phyloP scores from a whole-genome alignment of 2,329 filamentous ascomycete species.

The Fusarium humuli region DNA sequence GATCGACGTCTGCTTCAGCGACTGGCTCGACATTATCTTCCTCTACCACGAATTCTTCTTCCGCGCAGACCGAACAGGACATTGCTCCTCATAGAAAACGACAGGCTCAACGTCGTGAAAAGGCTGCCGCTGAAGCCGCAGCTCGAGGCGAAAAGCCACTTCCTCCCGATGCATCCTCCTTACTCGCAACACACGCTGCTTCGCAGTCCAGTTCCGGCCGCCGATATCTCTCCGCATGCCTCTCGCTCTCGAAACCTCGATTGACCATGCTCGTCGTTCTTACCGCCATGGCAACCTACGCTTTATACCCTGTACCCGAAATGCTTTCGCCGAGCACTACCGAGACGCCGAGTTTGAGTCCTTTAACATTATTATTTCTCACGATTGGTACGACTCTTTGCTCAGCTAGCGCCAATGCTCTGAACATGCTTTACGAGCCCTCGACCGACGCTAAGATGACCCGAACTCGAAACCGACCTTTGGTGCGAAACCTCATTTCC shows the following conservation, averaged over 20 bases:
- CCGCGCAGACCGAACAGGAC: constrained; percentile 35
- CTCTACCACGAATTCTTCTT: constrained; percentile 28
- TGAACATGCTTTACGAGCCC: constrained; percentile 98
- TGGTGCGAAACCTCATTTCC: constrained; percentile 84
- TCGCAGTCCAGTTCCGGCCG: constrained; percentile 65
- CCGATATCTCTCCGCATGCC: constrained; percentile 80
- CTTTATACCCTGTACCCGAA: constrained; percentile 90
- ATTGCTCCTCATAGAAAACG: constrained; percentile 53
- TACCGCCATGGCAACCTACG: constrained; percentile 90
- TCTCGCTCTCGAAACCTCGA: constrained; percentile 95
- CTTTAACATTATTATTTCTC: constrained; percentile 91
- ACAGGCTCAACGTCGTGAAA: constrained; percentile 48
- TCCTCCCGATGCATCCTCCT: constrained; percentile 65
- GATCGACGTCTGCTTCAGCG: constrained; percentile 44
- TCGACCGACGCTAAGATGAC: constrained; percentile 92
- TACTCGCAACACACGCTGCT: constrained; percentile 65
- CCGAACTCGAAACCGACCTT: constrained; percentile 88
- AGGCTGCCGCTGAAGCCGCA: constrained; percentile 37
- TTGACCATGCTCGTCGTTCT: constrained; percentile 92
- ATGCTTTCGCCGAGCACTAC: constrained; percentile 77
- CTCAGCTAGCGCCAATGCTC: constrained; percentile 89
- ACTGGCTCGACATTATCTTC: constrained; percentile 36
- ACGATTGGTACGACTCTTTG: constrained; percentile 90
- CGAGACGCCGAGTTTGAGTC: constrained; percentile 83
- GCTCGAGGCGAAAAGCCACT: constrained; percentile 48